phyloP scores from a whole-genome alignment of 306 rosid species.

The Begonia peltatifolia region DNA sequence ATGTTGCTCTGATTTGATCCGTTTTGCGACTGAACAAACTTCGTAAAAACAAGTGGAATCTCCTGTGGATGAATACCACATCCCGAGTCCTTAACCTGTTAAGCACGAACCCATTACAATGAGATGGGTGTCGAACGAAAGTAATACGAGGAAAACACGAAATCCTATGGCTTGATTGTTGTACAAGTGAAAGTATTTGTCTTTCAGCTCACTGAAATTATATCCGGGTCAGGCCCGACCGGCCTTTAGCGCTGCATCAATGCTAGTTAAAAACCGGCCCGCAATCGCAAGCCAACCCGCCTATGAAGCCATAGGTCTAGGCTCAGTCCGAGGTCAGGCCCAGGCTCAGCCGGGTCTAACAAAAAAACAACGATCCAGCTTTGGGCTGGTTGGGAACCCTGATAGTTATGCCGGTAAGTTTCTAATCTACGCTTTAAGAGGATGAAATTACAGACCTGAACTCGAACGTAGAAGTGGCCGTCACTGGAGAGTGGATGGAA shows the following conservation, averaged over 20 bases:
- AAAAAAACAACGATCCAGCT: neutral
- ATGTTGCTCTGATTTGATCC: constrained; percentile 35
- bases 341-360: too few species aligned
- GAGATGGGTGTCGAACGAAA: neutral
- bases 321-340: too few species aligned
- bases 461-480: constrained; percentile 51
- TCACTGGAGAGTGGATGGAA: constrained; percentile 53
- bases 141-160: neutral
- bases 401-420: neutral
- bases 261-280: too few species aligned
- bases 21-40: constrained; percentile 45
- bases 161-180: neutral
- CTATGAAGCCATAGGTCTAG: neutral
- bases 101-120: constrained; percentile 3
- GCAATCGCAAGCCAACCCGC: too few species aligned
- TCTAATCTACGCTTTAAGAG: neutral
- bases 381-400: neutral
- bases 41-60: constrained; percentile 59
- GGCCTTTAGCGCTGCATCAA: too few species aligned
- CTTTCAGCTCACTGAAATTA: too few species aligned
- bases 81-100: constrained; percentile 86
- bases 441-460: constrained; percentile 33
- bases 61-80: constrained; percentile 72
- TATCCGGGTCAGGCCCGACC: too few species aligned
- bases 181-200: too few species aligned